Conservation (phyloP, 345 rosid genomes). For the Euclidium syriacum region DNA sequence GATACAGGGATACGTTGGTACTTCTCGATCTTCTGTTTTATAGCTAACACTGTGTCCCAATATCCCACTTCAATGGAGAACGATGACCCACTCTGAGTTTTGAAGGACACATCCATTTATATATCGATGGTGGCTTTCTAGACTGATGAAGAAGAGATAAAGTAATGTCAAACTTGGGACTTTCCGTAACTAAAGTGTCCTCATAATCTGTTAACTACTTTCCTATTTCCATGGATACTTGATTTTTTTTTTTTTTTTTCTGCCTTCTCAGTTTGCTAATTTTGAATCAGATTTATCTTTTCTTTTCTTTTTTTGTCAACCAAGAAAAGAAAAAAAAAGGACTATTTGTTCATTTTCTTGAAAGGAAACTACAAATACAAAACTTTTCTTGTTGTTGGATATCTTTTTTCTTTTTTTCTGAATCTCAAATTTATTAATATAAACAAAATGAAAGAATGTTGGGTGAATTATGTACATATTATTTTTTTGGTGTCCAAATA, state of each 20-base stretch:
- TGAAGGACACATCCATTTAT: constrained; percentile 63
- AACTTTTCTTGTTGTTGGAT: too few species aligned
- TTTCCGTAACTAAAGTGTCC: neutral
- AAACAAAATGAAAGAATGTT: too few species aligned
- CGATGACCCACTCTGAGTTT: constrained; percentile 41
- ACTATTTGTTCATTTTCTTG: too few species aligned
- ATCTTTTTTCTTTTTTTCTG: too few species aligned
- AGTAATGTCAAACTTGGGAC: neutral
- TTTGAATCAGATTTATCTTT: neutral
- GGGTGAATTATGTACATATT: too few species aligned
- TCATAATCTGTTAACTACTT: constrained; percentile 2
- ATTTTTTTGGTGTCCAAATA: too few species aligned
- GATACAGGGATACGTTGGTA: constrained; percentile 52
- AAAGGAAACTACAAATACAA: too few species aligned
- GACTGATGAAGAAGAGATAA: neutral
- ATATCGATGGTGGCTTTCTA: neutral
- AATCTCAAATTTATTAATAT: too few species aligned
- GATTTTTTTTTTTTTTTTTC: neutral
- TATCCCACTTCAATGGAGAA: constrained; percentile 77
- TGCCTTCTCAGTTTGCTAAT: constrained; percentile 3
- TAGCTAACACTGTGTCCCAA: constrained; percentile 66
- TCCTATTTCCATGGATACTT: neutral
- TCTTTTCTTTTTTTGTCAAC: neutral
- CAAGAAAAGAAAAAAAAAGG: too few species aligned
- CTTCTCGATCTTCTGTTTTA: constrained; percentile 69